These are phyloP conservation scores for Phallus indusiatus DNA, from an alignment of 768 basidiomycete genomes.

Conservation along the genomic window DNA sequence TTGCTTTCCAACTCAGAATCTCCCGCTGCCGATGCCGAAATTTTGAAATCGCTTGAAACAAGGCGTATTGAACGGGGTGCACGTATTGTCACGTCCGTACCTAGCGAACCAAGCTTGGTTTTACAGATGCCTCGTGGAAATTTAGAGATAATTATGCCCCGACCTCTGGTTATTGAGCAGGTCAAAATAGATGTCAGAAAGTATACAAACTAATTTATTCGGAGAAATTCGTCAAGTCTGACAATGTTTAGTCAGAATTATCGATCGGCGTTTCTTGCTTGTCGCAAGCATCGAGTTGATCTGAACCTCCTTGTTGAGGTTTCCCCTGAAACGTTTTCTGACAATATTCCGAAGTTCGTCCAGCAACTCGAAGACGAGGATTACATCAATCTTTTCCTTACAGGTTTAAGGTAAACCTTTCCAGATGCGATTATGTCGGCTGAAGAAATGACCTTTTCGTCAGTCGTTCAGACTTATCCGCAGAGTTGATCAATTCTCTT, in stretches of 20 bases:
- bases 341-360: conserved; percentile 55
- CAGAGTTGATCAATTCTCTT: conserved; percentile 52
- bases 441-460: neutral
- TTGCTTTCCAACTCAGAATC: conserved; percentile 7
- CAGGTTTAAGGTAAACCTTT: conserved; percentile 63
- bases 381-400: conserved; percentile 86
- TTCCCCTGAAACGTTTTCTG: conserved; percentile 54
- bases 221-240: neutral
- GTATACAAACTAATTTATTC: conserved; percentile 34
- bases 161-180: conserved; percentile 82
- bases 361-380: conserved; percentile 86
- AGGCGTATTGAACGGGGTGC: conserved; percentile 86
- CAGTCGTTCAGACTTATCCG: conserved; percentile 51
- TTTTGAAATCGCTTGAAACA: conserved; percentile 44
- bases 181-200: conserved; percentile 65
- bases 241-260: conserved; percentile 50
- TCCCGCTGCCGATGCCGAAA: neutral
- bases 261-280: conserved; percentile 81
- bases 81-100: conserved; percentile 78
- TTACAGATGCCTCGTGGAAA: conserved; percentile 98
- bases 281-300: conserved; percentile 90
- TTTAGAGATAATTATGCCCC: conserved; percentile 88
- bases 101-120: conserved; percentile 81
- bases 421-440: neutral
- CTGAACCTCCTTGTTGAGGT: conserved; percentile 83